Conservation (phyloP, 148 eudicot species). For the Polygonum maritimum region DNA sequence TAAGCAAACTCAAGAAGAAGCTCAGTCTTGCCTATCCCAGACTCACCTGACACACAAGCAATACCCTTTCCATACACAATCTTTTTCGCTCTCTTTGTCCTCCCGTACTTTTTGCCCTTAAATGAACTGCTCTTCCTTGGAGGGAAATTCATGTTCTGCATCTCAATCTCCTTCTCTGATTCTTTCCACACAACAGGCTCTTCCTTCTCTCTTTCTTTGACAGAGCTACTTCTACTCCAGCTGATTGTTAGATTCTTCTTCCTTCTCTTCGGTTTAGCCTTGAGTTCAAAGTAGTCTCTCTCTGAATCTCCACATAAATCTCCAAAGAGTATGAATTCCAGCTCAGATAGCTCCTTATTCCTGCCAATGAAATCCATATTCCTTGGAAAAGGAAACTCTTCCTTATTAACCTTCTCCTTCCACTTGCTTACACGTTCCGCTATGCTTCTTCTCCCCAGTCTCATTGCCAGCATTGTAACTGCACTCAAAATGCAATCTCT, state of each 20-base stretch:
- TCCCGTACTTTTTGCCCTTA: conserved; percentile 36
- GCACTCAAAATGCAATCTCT: conserved; percentile 81
- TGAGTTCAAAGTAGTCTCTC: conserved; percentile 75
- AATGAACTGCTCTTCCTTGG: conserved; percentile 24
- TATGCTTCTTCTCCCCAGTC: conserved; percentile 93
- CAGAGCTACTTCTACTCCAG: conserved; percentile 70
- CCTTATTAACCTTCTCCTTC: conserved; percentile 77
- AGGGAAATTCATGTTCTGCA: conserved; percentile 51
- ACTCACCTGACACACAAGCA: conserved; percentile 77
- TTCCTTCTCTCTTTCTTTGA: conserved; percentile 67
- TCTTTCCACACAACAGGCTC: conserved; percentile 84
- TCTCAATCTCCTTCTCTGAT: conserved; percentile 86
- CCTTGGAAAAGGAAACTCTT: conserved; percentile 86
- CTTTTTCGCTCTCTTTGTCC: conserved; percentile 50
- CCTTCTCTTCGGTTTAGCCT: conserved; percentile 59
- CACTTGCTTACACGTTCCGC: conserved; percentile 72
- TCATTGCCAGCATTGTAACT: conserved; percentile 71
- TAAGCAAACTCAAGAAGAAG: conserved; percentile 90
- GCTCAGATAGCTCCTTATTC: conserved; percentile 77
- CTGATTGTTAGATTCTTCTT: conserved; percentile 56
- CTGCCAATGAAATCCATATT: conserved; percentile 84
- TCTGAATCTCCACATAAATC: conserved; percentile 78
- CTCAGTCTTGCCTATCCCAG: conserved; percentile 95
- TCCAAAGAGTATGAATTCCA: conserved; percentile 90
- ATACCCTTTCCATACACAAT: conserved; percentile 84